Evolutionary conservation across 176 grass and related monocot genomes (phyloP).

Genomic region (Phyllostachys edulis): DNA sequence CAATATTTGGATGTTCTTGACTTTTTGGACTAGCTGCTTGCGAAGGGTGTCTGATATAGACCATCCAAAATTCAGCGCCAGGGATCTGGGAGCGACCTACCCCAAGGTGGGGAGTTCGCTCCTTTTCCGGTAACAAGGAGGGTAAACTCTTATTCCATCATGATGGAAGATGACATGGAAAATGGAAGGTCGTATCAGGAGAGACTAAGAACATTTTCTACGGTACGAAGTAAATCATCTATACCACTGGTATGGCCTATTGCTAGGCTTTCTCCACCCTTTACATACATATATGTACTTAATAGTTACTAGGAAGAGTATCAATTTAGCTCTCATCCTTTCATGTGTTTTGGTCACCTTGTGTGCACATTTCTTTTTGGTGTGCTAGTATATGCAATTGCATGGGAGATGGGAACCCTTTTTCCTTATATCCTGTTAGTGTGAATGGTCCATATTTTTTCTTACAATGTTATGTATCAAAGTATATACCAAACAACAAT

Average conservation of each 20-base stretch:
- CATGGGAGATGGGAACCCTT: background rate
- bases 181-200: conserved; percentile 72
- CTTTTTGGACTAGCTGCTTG: conserved; percentile 7
- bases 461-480: background rate
- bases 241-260: conserved; percentile 57
- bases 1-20: conserved; percentile 29
- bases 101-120: conserved; percentile 82
- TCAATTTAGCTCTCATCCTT: conserved; percentile 15
- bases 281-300: background rate
- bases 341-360: background rate
- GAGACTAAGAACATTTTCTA: conserved; percentile 75
- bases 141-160: conserved; percentile 66
- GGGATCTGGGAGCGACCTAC: conserved; percentile 69
- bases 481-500: background rate
- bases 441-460: conserved; percentile 2
- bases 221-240: conserved; percentile 83
- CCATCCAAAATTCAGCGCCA: conserved; percentile 71
- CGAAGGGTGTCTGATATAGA: conserved; percentile 36
- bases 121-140: conserved; percentile 69
- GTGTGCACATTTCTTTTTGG: conserved; percentile 10
- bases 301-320: background rate
- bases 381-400: conserved; percentile 14
- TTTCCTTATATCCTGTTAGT: background rate
- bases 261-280: conserved; percentile 21
- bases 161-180: conserved; percentile 92